phyloP scores from a whole-genome alignment of 1,284 basidiomycete species.

The Xerocomus nothofagi region DNA sequence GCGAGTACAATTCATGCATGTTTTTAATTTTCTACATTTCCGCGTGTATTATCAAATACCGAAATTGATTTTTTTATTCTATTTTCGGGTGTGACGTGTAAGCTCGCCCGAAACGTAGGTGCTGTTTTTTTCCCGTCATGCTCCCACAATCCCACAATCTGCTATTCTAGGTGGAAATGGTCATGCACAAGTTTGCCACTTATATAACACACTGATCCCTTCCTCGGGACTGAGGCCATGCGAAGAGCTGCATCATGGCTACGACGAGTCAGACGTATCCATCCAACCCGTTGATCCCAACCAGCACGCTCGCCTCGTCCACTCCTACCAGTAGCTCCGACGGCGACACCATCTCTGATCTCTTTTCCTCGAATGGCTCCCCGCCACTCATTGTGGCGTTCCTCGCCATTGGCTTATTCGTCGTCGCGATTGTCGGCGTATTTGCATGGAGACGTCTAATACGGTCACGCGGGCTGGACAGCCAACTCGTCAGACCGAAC shows the following conservation, averaged over 20 bases:
- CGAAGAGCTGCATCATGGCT: slow-evolving; percentile 21
- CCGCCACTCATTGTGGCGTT: slow-evolving; percentile 52
- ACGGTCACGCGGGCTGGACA: slow-evolving; percentile 18
- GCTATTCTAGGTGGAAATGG: slow-evolving; percentile 7
- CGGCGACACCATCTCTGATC: neutral
- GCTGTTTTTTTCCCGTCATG: neutral
- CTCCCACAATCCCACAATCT: slow-evolving; percentile 5
- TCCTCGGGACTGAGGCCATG: too few relatives aligned
- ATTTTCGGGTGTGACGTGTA: slow-evolving; percentile 15
- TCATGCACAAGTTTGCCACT: neutral
- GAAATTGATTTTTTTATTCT: too few relatives aligned
- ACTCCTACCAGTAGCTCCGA: slow-evolving; percentile 4
- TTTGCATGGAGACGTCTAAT: slow-evolving; percentile 44
- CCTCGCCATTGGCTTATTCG: slow-evolving; percentile 50
- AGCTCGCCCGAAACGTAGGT: neutral
- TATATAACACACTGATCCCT: too few relatives aligned
- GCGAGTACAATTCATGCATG: neutral
- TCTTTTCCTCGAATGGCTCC: slow-evolving; percentile 36
- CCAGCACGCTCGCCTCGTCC: slow-evolving; percentile 11
- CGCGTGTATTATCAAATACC: too few relatives aligned
- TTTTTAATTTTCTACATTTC: slow-evolving; percentile 5
- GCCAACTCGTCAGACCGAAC: neutral
- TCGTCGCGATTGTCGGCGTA: slow-evolving; percentile 40
- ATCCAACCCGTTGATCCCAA: slow-evolving; percentile 1
- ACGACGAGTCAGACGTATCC: slow-evolving; percentile 8